Percentiles rank a stretch among this genome's conserved stretches.
Evolutionary conservation across 352 stramenopile species (phyloP).

Genomic region (Peronospora belbahrii): DNA sequence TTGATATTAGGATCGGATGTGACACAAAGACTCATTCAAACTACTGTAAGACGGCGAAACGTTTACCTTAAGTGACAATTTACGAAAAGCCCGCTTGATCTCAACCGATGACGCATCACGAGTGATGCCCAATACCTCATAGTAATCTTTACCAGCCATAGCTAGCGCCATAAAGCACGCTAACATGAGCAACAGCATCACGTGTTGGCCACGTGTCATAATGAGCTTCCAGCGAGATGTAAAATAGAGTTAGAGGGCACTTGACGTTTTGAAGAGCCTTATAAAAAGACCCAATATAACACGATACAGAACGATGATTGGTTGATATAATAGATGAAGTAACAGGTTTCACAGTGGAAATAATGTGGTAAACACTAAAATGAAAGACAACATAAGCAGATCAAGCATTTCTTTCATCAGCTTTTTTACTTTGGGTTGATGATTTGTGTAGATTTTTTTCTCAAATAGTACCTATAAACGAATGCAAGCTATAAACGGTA

Average conservation of each 20-base stretch:
- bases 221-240: not conserved
- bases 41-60: no score
- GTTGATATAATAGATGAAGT: no score
- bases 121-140: constrained; percentile 58
- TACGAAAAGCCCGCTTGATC: constrained; percentile 82
- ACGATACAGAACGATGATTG: not conserved
- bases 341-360: no score
- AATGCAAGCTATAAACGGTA: no score
- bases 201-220: constrained; percentile 22
- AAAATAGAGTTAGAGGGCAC: not conserved
- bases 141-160: constrained; percentile 49
- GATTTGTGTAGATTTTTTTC: no score
- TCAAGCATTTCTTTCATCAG: no score
- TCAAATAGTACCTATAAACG: no score
- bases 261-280: not conserved
- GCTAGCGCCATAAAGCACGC: constrained; percentile 20
- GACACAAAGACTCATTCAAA: not conserved
- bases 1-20: not conserved
- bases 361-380: no score
- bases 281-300: not conserved
- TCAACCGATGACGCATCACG: constrained; percentile 56
- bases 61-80: constrained; percentile 84
- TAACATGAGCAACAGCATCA: constrained; percentile 27
- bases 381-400: no score
- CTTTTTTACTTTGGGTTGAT: no score